These are phyloP conservation scores for Lumnitzera racemosa DNA, from an alignment of 345 rosid species.

Conservation along the genomic window DNA sequence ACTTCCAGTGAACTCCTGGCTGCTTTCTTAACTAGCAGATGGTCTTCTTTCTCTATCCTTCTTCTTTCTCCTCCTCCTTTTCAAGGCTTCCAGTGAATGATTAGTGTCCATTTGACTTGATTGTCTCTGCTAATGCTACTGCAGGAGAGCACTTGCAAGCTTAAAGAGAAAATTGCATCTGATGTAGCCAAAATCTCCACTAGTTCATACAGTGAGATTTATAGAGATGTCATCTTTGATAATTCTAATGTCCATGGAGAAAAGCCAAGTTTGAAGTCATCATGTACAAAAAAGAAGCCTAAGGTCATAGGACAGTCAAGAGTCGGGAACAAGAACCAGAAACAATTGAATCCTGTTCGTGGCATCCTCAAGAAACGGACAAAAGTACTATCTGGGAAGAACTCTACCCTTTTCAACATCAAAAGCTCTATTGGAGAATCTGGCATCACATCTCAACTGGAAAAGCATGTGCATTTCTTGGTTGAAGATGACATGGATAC, in stretches of 20 bases:
- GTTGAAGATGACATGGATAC: slow-evolving; percentile 19
- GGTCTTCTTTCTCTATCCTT: too few species aligned
- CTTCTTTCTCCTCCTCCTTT: too few species aligned
- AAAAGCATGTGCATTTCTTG: slow-evolving; percentile 39
- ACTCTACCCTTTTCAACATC: slow-evolving; percentile 10
- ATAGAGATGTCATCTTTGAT: slow-evolving; percentile 10
- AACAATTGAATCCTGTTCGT: slow-evolving; percentile 21
- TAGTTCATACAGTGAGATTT: slow-evolving; percentile 16
- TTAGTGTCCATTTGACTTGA: background rate
- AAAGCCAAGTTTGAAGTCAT: slow-evolving; percentile 14
- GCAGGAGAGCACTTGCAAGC: slow-evolving; percentile 21
- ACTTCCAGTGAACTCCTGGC: too few species aligned
- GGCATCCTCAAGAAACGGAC: slow-evolving; percentile 35
- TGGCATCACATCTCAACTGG: slow-evolving; percentile 16
- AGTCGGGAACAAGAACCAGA: slow-evolving; percentile 15
- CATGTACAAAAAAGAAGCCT: slow-evolving; percentile 19
- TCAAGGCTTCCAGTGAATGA: background rate
- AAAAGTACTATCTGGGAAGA: slow-evolving; percentile 20
- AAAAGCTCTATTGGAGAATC: slow-evolving; percentile 13
- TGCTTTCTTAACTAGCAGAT: too few species aligned
- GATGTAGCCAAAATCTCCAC: slow-evolving; percentile 12
- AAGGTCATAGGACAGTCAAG: slow-evolving; percentile 16
- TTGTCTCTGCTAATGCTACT: slow-evolving; percentile 6
- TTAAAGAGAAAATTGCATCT: slow-evolving; percentile 22
- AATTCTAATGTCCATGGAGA: slow-evolving; percentile 10